Evolutionary conservation across 371 early-diverging fungal genomes (phyloP).

Genomic region (Lichtheimia hyalospora): DNA sequence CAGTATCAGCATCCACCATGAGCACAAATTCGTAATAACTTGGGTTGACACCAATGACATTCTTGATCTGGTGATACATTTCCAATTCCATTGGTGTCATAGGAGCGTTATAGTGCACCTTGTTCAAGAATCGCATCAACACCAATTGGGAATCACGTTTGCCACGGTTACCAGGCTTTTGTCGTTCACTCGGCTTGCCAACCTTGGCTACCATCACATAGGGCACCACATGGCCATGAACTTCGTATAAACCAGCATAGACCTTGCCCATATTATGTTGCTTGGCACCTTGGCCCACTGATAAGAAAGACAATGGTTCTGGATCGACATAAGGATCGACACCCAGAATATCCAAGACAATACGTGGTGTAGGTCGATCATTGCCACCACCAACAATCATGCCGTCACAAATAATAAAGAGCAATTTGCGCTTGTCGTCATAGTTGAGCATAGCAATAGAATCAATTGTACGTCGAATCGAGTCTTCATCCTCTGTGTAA

Average conservation of each 20-base stretch:
- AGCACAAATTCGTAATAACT: slow-evolving; percentile 67
- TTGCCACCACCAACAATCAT: slow-evolving; percentile 88
- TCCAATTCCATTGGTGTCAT: slow-evolving; percentile 93
- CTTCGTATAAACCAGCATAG: slow-evolving; percentile 83
- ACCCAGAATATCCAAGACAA: slow-evolving; percentile 80
- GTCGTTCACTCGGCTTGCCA: slow-evolving; percentile 67
- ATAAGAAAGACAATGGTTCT: slow-evolving; percentile 79
- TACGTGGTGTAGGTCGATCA: slow-evolving; percentile 86
- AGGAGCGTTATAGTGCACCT: slow-evolving; percentile 70
- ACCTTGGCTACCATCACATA: slow-evolving; percentile 80
- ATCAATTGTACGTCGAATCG: slow-evolving; percentile 65
- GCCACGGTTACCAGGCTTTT: slow-evolving; percentile 84
- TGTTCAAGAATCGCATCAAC: slow-evolving; percentile 80
- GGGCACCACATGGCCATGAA: slow-evolving; percentile 77
- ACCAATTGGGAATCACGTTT: slow-evolving; percentile 90
- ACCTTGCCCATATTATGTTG: slow-evolving; percentile 87
- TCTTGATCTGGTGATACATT: slow-evolving; percentile 88
- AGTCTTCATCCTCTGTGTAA: slow-evolving; percentile 76
- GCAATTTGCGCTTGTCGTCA: slow-evolving; percentile 66
- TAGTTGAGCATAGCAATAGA: slow-evolving; percentile 67
- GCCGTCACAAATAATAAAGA: slow-evolving; percentile 78
- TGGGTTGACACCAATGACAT: slow-evolving; percentile 89
- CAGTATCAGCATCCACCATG: slow-evolving; percentile 74
- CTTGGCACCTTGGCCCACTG: slow-evolving; percentile 78
- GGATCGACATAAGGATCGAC: slow-evolving; percentile 75